A percentile compares a stretch with the other conserved stretches of the same genome.
Conservation (phyloP, 2,329 filamentous ascomycete genomes). For the Ophiocordyceps camponoti-leonardi region DNA sequence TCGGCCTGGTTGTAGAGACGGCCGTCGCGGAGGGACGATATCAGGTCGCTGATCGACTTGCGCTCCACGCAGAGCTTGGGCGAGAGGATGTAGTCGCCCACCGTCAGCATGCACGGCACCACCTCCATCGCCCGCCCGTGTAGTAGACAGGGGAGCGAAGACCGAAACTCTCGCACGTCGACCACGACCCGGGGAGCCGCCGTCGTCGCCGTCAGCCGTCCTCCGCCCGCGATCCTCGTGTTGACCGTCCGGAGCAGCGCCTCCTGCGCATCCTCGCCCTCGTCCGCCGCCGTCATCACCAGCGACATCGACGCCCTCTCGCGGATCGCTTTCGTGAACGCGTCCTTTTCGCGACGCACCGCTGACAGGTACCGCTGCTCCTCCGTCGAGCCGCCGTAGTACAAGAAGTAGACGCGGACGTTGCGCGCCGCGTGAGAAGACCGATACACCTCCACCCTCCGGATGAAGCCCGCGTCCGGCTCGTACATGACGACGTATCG, state of each 20-base stretch:
- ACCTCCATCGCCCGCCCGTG: conserved; percentile 80
- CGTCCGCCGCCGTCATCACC: conserved; percentile 58
- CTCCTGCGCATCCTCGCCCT: conserved; percentile 67
- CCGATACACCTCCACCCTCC: conserved; percentile 85
- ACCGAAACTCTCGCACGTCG: conserved; percentile 91
- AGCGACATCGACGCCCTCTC: conserved; percentile 88
- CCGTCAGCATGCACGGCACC: conserved; percentile 88
- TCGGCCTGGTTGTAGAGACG: conserved; percentile 85
- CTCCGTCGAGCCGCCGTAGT: conserved; percentile 87
- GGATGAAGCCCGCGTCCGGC: conserved; percentile 84
- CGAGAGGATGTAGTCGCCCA: conserved; percentile 89
- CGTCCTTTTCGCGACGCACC: conserved; percentile 88
- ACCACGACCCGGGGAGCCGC: conserved; percentile 83
- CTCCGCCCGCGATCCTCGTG: conserved; percentile 88
- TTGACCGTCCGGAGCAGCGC: conserved; percentile 89
- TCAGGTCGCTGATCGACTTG: conserved; percentile 81
- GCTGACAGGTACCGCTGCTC: conserved; percentile 84
- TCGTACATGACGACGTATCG: conserved; percentile 98
- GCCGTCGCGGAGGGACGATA: conserved; percentile 81
- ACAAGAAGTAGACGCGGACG: conserved; percentile 90
- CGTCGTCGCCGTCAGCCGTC: conserved; percentile 65
- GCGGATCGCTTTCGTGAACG: conserved; percentile 86
- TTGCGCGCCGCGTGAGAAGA: conserved; percentile 83
- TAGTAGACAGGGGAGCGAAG: conserved; percentile 74
- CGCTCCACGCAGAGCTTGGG: conserved; percentile 87